Evolutionary conservation across 2,329 filamentous ascomycete species (phyloP), one percentile per base, ranked within the genome.

Genomic region (Byssothecium circinans): DNA sequence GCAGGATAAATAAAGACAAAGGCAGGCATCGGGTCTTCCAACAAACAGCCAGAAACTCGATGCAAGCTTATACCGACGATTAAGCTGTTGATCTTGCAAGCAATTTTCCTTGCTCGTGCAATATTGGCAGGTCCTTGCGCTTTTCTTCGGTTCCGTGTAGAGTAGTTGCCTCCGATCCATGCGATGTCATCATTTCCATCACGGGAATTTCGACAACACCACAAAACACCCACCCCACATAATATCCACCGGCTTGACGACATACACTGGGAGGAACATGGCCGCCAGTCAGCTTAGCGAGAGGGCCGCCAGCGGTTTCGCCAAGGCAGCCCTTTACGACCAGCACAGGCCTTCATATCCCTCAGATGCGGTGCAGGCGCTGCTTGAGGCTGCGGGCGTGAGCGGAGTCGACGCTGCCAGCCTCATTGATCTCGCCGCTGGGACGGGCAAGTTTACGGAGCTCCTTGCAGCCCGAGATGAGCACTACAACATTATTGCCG

Each of bases 371-470:
- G 80, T 88, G 12, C 72, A 81, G 17, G 68, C 72, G 29, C 78
- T 91, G 15, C 77, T 91, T 3, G 57, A 65, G 14, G 74, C 77
- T 40, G 72, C 87, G n/a, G 69, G 74, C 5, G 66, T 89, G 8
- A 69, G 74, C 22, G 75, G 74, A 20, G 60, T 74, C 15, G 42
- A 69, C 6, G 71, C 74, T 37, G 78, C 78, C 12, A 76, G 70
- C 36, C 70, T 88, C 33, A 65, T 50, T 18, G 45, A 89, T 63
- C 73, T 89, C 15, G 86, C 80, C 1, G 83, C 84, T 2, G 85
- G 86, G 0, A 88, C 85, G 0, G 86, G 86, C 20, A 88, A 88
- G 61, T 84, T 88, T 60, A 88, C 86, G 0, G 82, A 85, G 64
- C 58, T 78, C 15, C 74, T 90, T 27, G 80, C 82, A 6, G 72